Evolutionary conservation across 805 yeast species (phyloP), one percentile per base, ranked within the genome.

Genomic region (Candida incommunis): DNA sequence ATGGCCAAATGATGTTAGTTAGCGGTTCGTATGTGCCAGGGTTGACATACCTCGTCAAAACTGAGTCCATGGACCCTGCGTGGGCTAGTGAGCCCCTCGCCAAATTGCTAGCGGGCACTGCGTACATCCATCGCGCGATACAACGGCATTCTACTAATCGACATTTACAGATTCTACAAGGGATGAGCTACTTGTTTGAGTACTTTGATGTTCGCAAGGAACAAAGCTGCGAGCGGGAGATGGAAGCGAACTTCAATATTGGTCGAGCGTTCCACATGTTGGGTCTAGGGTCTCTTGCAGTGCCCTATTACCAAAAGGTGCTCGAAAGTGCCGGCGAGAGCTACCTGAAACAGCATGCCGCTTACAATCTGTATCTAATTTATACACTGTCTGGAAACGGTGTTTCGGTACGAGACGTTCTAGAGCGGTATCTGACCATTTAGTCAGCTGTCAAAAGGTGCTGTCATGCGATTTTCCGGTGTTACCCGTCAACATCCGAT

Each of bases 91-190:
- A 90, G 50, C 94, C 96, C 1, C 74, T 86, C 67, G 67, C 92
- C 1, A 72, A 85, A 48, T 67, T 92, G 23, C 62, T 82, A 29
- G 67, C 83, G 41, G 96, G 92, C 0, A 61, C 92, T 35, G 78
- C 88, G 0, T 88, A 87, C 62, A 66, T 88, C 22, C 96, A 90
- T 54, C 71, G 97, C 40, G 82, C 96, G 0, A 80, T 88, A 78
- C 97, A 92, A 62, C 70, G 98, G 50, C 76, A 84, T 47, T 80
- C 95, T 3, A 71, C 79, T 4, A 84, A 86, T 59, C 75, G 96
- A 46, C 96, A 90, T 56, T 70, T 82, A 47, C 96, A 88, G 57
- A 68, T 92, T 21, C 65, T 92, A 1, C 96, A 92, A 56, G 96
- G 96, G 0, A 64, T 92, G 41, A 76, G 88, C 46, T 87, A 75